These are phyloP conservation scores for Solanum sparsipilum DNA, from an alignment of 257 asterid genomes.

Conservation along the genomic window DNA sequence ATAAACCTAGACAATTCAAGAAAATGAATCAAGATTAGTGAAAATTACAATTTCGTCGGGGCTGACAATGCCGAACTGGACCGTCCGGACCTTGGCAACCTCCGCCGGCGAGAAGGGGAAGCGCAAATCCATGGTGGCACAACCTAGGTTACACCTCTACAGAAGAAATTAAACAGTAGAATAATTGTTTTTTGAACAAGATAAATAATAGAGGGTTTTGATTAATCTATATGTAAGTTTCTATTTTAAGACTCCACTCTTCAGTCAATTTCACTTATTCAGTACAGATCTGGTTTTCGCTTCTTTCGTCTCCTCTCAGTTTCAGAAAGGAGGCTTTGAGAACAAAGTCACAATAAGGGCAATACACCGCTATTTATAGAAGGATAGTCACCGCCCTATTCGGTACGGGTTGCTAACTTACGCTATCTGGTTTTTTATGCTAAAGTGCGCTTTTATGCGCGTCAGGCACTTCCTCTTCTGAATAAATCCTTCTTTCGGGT, in stretches of 20 bases:
- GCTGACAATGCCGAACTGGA: conserved; percentile 90
- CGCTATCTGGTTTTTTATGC: not conserved
- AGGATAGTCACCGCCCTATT: not conserved
- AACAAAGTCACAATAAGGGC: accelerated
- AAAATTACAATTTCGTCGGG: conserved; percentile 80
- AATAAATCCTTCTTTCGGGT: not conserved
- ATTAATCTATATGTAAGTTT: not conserved
- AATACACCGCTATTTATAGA: conserved; percentile 28
- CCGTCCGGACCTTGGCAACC: conserved; percentile 76
- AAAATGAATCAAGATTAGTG: not conserved
- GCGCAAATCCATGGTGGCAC: conserved; percentile 58
- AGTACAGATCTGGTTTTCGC: not conserved
- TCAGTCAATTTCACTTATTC: not conserved
- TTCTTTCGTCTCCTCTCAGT: conserved; percentile 1
- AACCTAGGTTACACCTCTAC: not conserved
- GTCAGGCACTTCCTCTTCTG: not conserved
- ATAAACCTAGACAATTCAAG: not conserved
- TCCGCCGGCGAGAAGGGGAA: conserved; percentile 95
- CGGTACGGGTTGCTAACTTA: not conserved
- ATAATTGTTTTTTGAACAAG: not conserved
- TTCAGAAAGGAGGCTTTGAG: conserved; percentile 8
- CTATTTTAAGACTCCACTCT: not conserved
- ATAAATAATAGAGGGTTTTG: not conserved
- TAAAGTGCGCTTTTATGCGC: not conserved
- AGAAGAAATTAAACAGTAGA: not conserved